These are phyloP conservation scores for Fusarium duplospermum DNA, from an alignment of 2,329 filamentous ascomycete species.

Conservation along the genomic window DNA sequence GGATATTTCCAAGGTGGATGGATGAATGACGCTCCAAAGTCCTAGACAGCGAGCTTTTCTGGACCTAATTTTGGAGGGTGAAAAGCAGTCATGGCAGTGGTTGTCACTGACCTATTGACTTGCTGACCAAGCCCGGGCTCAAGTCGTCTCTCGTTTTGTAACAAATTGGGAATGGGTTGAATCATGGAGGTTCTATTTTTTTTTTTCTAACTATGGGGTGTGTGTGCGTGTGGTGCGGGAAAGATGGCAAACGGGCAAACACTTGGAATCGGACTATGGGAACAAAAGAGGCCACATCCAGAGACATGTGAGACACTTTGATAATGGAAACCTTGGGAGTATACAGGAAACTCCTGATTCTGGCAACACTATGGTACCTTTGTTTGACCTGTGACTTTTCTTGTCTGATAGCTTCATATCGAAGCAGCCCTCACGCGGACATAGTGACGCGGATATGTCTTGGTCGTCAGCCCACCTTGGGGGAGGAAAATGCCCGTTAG, in stretches of 20 bases:
- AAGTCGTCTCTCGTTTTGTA: conserved; percentile 34
- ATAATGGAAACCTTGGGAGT: conserved; percentile 15
- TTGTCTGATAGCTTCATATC: background rate
- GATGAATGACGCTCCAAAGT: conserved; percentile 25
- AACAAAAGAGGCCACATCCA: conserved; percentile 11
- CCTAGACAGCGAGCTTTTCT: conserved; percentile 29
- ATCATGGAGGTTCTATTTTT: conserved; percentile 17
- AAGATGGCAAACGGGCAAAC: conserved; percentile 25
- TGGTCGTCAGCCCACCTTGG: conserved; percentile 17
- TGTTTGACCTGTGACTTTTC: conserved; percentile 4
- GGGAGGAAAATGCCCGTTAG: conserved; percentile 26
- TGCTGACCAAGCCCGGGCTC: conserved; percentile 31
- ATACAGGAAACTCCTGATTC: conserved; percentile 12
- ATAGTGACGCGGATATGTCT: conserved; percentile 22
- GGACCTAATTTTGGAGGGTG: conserved; percentile 38
- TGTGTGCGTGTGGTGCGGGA: conserved; percentile 1
- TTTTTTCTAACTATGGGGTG: conserved; percentile 13
- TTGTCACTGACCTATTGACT: conserved; percentile 28
- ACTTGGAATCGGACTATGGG: conserved; percentile 21
- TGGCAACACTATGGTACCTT: conserved; percentile 10
- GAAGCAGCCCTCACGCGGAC: conserved; percentile 13
- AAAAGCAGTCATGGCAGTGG: conserved; percentile 33
- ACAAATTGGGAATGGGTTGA: conserved; percentile 34
- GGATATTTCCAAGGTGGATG: conserved; percentile 37
- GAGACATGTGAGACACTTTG: conserved; percentile 21